Base-by-base conservation (phyloP, 2,329 filamentous ascomycete genomes). In the Xylaria sp. region DNA sequence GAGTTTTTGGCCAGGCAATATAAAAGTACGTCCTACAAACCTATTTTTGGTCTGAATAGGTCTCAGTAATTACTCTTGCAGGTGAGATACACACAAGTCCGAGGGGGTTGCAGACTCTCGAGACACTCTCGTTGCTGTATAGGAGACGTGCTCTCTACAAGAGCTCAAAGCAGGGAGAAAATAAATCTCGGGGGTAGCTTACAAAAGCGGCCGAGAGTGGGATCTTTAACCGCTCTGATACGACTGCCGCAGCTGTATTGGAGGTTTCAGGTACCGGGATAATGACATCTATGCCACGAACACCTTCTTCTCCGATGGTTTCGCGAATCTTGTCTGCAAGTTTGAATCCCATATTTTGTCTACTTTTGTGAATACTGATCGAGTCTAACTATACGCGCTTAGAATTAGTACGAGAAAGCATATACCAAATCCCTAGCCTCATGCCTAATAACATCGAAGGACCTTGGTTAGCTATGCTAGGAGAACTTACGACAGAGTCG, bases 271-370 rank as follows among this genome's bases (percentile, higher is more conserved):
- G 92, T 68, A 94, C 92, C 0, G 92, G 92, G 74, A 79, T 78
- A 32, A 79, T 79, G 25, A 87, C 85, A 72, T 94, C 92, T 71
- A 94, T 92, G 48, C 91, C 87, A 65, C 88, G 88, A 63, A 94
- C 83, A 48, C 84, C 84, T 61, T 91, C 86, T 1, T 87, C 83
- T 1, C 89, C 89, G 3, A 94, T 84, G 50, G 88, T 85, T 63
- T 84, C 81, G 69, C 86, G 84, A 72, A 94, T 89, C 13, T 87
- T 91, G 68, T 91, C 86, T 21, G 91, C 92, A 10, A 94, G 85
- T 70, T 89, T 90, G 76, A 89, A 86, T 57, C 92, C 92, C 92
- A 94, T 94, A 69, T 90, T 89, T 75, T 92, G 88, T 68, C 92
- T 86, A 69, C 89, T 91, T 73, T 88, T 86, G 75, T 93, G 90